Evolutionary conservation across 176 grass and related monocot species (phyloP).

Genomic region (Hordeum marinum): DNA sequence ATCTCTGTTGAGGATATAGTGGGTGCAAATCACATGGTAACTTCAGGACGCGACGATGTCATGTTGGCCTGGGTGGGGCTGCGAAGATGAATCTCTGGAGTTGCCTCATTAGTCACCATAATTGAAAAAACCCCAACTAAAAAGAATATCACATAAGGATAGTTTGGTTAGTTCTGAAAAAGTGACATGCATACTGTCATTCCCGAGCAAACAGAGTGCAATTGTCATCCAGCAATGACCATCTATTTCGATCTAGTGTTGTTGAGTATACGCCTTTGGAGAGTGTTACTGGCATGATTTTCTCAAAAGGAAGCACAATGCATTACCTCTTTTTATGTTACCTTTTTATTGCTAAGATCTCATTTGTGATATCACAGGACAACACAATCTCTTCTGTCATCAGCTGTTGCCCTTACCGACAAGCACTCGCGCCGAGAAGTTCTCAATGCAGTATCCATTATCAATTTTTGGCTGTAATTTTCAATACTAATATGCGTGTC

Average conservation of each 20-base stretch:
- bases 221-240: constrained; percentile 12
- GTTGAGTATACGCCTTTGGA: constrained; percentile 6
- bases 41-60: background rate
- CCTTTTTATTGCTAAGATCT: constrained; percentile 1
- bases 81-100: background rate
- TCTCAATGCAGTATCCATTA: constrained; percentile 84
- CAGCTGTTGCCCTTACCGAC: constrained; percentile 66
- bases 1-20: background rate
- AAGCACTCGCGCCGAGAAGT: constrained; percentile 82
- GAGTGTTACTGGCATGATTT: background rate
- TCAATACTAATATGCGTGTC: background rate
- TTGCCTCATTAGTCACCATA: background rate
- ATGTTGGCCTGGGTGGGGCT: background rate
- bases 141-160: background rate
- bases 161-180: background rate
- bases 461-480: background rate
- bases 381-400: constrained; percentile 82
- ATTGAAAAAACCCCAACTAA: background rate
- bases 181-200: constrained; percentile 2
- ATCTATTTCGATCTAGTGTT: background rate
- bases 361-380: constrained; percentile 53
- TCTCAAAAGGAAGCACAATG: background rate
- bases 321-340: constrained; percentile 11
- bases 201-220: background rate
- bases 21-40: background rate